phyloP scores from a whole-genome alignment of 2,329 filamentous ascomycete species.

The Aspergillus novoparasiticus region DNA sequence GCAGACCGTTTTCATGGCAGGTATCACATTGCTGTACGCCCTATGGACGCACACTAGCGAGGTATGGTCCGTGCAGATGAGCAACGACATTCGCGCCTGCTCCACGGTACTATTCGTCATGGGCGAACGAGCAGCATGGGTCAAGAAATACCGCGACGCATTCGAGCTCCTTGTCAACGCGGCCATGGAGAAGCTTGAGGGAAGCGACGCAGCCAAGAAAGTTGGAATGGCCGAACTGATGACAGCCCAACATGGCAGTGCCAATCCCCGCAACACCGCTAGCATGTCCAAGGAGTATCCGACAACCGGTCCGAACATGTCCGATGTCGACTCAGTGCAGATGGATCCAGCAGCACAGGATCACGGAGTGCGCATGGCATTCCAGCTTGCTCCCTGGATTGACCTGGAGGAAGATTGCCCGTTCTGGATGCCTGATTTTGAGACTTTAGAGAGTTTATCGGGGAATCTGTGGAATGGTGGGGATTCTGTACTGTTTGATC shows the following conservation, averaged over 20 bases:
- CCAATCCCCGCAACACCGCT: conserved; percentile 14
- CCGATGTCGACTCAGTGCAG: conserved; percentile 13
- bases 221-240: conserved; percentile 45
- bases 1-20: conserved; percentile 43
- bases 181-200: conserved; percentile 50
- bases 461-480: conserved; percentile 32
- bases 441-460: conserved; percentile 36
- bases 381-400: conserved; percentile 45
- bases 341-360: conserved; percentile 29
- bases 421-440: conserved; percentile 45
- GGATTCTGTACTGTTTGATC: conserved; percentile 32
- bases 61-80: conserved; percentile 52
- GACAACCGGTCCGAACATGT: conserved; percentile 8
- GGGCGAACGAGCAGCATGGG: conserved; percentile 52
- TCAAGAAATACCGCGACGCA: conserved; percentile 52
- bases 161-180: conserved; percentile 52
- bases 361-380: conserved; percentile 41
- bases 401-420: conserved; percentile 38
- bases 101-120: conserved; percentile 54
- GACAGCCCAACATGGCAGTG: conserved; percentile 36
- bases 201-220: conserved; percentile 36
- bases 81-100: conserved; percentile 54
- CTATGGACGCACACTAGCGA: conserved; percentile 47
- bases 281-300: conserved; percentile 19
- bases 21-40: conserved; percentile 40